Base-by-base conservation (phyloP, 2,329 filamentous ascomycete genomes). In the Fusarium acutatum region DNA sequence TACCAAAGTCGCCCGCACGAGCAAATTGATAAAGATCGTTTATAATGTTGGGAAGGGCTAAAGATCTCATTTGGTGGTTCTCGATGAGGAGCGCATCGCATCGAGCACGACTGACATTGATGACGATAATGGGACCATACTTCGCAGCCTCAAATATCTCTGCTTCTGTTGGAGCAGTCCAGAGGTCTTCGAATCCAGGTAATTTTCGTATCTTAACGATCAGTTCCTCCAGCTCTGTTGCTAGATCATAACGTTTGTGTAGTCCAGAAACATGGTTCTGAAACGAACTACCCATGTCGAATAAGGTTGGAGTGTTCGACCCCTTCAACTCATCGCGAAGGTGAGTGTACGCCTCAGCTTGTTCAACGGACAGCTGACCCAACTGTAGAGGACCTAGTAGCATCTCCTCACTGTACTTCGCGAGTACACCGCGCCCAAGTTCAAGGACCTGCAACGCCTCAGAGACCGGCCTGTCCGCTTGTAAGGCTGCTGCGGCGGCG, bases 321-420 rank as follows among this genome's bases (percentile, higher is more conserved):
- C 0, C 7, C 14, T 30, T 30, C 44, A 47, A 9, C 7, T 17
- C 44, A 12, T 34, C 47, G 2, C 47, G 47, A 34, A 50, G 47
- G 12, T 18, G 22, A 3, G 1, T 7, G 17, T 50, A 50, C 0
- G 7, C 11, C 22, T 34, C 0, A 0, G 30, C 12, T 50, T 50
- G 30, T 20, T 24, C 7, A 20, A n/a, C 1, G 0, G 47, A 5
- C 1, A 50, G 22, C 0, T 34, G 22, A 0, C 3, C 30, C 30
- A 50, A 5, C 30, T 50, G 15, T 3, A 24, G 18, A 20, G 30
- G 22, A 3, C 4, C 22, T 0, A 34, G 17, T 0, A 50, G 0
- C 30, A 50, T 24, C 22, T 34, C 47, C 22, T 24, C 30, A 14
- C 22, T 34, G 3, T 50, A 50, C 30, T 34, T 50, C 0, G 47